Evolutionary conservation across 1,284 basidiomycete genomes (phyloP), one percentile per base, ranked within the genome.

Genomic region (Ustilago lituana): DNA sequence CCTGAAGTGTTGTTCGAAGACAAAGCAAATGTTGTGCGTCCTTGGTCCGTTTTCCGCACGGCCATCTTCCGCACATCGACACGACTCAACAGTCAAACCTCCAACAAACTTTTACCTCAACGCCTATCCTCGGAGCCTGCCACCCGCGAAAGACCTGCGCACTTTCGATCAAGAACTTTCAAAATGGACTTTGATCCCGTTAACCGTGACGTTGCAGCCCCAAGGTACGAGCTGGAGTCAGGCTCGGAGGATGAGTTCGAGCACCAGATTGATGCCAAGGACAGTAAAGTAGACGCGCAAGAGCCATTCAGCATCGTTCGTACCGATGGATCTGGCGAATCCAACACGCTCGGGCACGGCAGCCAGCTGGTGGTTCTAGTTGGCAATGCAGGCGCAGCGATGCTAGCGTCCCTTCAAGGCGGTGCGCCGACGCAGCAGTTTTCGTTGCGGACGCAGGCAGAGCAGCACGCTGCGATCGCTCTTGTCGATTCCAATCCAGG

Each of bases 161-260:
- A n/a, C n/a, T n/a, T n/a, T n/a, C n/a, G n/a, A n/a, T n/a, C 24
- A 26, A n/a, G 27, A 17, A n/a, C 7, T 20, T 17, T 14, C 37
- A 56, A 29, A 15, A 69, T 69, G 66, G 60, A 69, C 7, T 63
- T 63, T 19, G 66, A 69, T 22, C 66, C 66, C 5, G 51, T 58
- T 6, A 58, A 57, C 12, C 60, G 60, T 15, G 66, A 63, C 14
- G 49, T 32, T 14, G 41, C 66, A 1, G 49, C 60, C n/a, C 52
- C 66, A 14, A 48, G 52, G 19, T 60, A 69, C 55, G 66, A 69
- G 40, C 38, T 69, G n/a, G 66, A 69, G 43, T 63, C 60, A 8
- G 60, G 60, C 33, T 69, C 66, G 2, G 66, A 69, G 31, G 66
- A 69, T 45, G 65, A 68, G 14, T 51, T 43, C n/a, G 58, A 64